Conservation (phyloP, 2,329 filamentous ascomycete genomes). For the Talaromyces sp. region DNA sequence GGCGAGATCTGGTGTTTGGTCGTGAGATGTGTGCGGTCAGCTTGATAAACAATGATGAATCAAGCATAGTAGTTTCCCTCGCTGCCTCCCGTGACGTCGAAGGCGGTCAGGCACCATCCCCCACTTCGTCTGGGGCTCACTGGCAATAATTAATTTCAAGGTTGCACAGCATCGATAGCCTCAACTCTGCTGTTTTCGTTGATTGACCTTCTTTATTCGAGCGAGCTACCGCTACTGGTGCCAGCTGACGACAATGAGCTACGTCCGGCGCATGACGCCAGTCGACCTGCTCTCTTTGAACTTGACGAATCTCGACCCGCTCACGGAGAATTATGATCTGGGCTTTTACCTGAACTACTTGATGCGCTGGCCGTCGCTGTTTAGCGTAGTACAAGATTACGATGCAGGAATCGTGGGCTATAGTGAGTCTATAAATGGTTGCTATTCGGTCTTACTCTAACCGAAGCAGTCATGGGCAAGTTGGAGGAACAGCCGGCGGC, state of each 20-base stretch:
- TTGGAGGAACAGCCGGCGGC: constrained; percentile 78
- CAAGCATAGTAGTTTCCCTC: neutral
- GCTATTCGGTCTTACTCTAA: neutral
- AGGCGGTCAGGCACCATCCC: constrained; percentile 7
- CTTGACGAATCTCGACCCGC: constrained; percentile 87
- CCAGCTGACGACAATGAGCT: constrained; percentile 59
- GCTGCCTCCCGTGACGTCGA: constrained; percentile 4
- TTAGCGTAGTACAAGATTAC: constrained; percentile 82
- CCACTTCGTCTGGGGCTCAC: neutral
- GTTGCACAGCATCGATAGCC: neutral
- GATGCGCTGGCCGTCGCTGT: constrained; percentile 90
- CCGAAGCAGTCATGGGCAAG: constrained; percentile 80
- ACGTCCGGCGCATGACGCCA: constrained; percentile 78
- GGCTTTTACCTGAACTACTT: constrained; percentile 95
- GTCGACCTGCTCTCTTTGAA: constrained; percentile 85
- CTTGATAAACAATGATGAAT: neutral
- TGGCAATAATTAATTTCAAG: neutral
- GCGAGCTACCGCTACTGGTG: no score
- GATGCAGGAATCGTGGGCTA: constrained; percentile 91
- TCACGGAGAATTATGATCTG: constrained; percentile 97
- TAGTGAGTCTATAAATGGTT: constrained; percentile 52
- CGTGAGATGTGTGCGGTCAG: neutral
- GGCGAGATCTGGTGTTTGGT: neutral
- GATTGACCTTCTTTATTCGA: neutral
- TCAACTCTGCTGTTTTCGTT: neutral